Conservation (phyloP, 495 filamentous ascomycete genomes). For the Podospora pseudocomata region DNA sequence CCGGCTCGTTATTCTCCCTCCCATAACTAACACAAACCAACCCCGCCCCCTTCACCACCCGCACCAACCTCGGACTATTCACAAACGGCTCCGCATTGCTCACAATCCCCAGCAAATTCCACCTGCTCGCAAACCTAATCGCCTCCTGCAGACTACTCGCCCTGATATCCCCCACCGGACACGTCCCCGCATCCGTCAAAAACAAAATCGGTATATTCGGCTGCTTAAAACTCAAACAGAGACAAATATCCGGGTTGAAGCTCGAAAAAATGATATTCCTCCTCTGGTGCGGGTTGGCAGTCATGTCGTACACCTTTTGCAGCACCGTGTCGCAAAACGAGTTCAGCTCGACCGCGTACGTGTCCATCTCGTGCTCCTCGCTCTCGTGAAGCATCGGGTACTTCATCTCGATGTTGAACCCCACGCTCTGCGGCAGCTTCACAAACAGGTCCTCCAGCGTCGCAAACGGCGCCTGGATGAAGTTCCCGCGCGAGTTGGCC, state of each 20-base stretch:
- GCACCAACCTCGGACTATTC: slow-evolving; percentile 82
- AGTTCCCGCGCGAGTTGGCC: slow-evolving; percentile 86
- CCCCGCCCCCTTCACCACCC: slow-evolving; percentile 92
- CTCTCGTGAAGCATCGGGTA: slow-evolving; percentile 96
- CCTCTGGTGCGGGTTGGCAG: slow-evolving; percentile 40
- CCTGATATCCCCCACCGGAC: slow-evolving; percentile 78
- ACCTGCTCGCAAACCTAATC: slow-evolving; percentile 85
- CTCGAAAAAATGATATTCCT: slow-evolving; percentile 91
- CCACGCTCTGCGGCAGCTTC: slow-evolving; percentile 72
- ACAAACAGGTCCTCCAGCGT: slow-evolving; percentile 91
- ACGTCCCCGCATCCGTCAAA: slow-evolving; percentile 80
- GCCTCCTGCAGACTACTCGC: slow-evolving; percentile 92
- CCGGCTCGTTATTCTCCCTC: slow-evolving; percentile 76
- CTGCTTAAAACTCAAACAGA: slow-evolving; percentile 91
- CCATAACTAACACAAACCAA: slow-evolving; percentile 97
- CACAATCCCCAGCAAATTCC: slow-evolving; percentile 93
- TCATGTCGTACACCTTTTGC: slow-evolving; percentile 70
- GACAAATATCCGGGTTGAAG: slow-evolving; percentile 95
- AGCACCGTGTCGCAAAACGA: slow-evolving; percentile 94
- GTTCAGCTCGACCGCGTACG: slow-evolving; percentile 94
- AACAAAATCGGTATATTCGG: slow-evolving; percentile 94
- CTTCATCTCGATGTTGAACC: slow-evolving; percentile 99
- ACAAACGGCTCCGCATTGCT: slow-evolving; percentile 79
- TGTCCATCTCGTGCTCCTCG: slow-evolving; percentile 95
- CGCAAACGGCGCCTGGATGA: slow-evolving; percentile 91